Percentiles rank a stretch among this genome's conserved stretches.
Evolutionary conservation across 2,329 filamentous ascomycete species (phyloP).

Genomic region (Ilyonectria sp.): DNA sequence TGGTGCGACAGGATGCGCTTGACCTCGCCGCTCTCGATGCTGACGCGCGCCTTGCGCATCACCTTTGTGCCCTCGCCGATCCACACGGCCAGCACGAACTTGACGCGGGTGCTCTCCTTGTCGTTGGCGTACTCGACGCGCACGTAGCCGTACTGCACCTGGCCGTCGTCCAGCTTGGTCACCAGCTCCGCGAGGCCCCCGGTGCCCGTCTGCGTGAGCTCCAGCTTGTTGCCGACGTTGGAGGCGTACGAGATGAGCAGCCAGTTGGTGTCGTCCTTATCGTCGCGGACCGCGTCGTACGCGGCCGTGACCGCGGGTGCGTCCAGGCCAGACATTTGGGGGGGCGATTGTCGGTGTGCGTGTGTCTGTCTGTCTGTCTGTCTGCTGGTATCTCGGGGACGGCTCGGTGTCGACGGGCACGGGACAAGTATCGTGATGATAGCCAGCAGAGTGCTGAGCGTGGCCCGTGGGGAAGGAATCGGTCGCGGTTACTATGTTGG

Average conservation of each 20-base stretch:
- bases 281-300: slow-evolving; percentile 77
- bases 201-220: slow-evolving; percentile 69
- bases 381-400: neutral
- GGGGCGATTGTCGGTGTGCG: too few relatives aligned
- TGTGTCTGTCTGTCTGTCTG: too few relatives aligned
- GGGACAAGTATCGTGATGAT: slow-evolving; percentile 1
- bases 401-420: neutral
- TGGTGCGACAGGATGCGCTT: slow-evolving; percentile 76
- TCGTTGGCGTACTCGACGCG: slow-evolving; percentile 81
- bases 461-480: neutral
- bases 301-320: slow-evolving; percentile 73
- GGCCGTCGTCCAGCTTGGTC: slow-evolving; percentile 67
- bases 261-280: slow-evolving; percentile 78
- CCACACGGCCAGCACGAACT: slow-evolving; percentile 79
- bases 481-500: neutral
- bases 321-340: slow-evolving; percentile 69
- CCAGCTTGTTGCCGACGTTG: slow-evolving; percentile 69
- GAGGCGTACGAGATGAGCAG: slow-evolving; percentile 75
- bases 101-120: slow-evolving; percentile 77
- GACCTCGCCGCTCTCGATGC: slow-evolving; percentile 76
- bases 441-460: neutral
- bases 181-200: slow-evolving; percentile 74
- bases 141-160: slow-evolving; percentile 78
- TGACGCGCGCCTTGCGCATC: slow-evolving; percentile 79
- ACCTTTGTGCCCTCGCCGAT: slow-evolving; percentile 76